Conservation (phyloP, 495 filamentous ascomycete species). For the Apiosordaria backusii region DNA sequence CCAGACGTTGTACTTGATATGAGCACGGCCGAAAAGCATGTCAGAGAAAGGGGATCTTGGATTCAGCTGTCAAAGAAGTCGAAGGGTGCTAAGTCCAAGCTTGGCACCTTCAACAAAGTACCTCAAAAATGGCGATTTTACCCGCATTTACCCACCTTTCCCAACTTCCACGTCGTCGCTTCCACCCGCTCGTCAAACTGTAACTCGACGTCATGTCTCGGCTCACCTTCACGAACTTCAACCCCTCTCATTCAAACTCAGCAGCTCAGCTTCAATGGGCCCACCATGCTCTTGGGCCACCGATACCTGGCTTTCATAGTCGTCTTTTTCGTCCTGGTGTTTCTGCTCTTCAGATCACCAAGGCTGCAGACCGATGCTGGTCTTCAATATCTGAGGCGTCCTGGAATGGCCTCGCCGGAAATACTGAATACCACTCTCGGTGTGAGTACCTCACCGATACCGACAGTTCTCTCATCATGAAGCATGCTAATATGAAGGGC, state of each 20-base stretch:
- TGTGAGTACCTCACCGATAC: conserved; percentile 17
- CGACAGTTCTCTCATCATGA: not conserved
- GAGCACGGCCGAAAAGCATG: too few relatives aligned
- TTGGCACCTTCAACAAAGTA: not conserved
- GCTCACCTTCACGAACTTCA: not conserved
- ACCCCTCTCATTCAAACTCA: not conserved
- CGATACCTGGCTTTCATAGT: conserved; percentile 14
- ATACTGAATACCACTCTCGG: conserved; percentile 33
- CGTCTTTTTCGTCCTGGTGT: not conserved
- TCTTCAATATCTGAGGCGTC: conserved; percentile 10
- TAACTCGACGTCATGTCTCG: not conserved
- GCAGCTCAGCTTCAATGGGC: not conserved
- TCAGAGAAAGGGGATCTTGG: too few relatives aligned
- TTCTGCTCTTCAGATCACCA: conserved; percentile 4
- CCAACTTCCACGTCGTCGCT: conserved; percentile 8
- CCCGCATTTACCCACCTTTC: conserved; percentile 15
- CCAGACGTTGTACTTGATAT: not conserved
- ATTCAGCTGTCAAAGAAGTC: too few relatives aligned
- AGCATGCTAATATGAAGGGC: not conserved
- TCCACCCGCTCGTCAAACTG: not conserved
- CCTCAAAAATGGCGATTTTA: conserved; percentile 5
- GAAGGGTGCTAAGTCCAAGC: too few relatives aligned
- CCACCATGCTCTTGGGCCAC: conserved; percentile 21
- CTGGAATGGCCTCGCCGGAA: conserved; percentile 5
- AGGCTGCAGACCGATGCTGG: not conserved